These are phyloP conservation scores for Triticum urartu DNA, from an alignment of 176 grass and related monocot species.

Conservation along the genomic window DNA sequence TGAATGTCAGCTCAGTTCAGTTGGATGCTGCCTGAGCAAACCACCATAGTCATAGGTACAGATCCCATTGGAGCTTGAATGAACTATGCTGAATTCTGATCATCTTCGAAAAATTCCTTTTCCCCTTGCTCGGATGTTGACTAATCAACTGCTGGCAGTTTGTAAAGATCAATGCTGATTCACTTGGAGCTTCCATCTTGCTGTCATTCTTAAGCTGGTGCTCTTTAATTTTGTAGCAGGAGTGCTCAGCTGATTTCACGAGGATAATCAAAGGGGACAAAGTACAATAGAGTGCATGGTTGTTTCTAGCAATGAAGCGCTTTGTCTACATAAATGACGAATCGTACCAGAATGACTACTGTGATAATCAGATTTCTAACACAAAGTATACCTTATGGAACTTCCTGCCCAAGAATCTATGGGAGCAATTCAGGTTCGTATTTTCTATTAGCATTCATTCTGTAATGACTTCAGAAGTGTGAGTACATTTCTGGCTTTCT, in stretches of 20 bases:
- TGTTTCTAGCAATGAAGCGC: slow-evolving; percentile 71
- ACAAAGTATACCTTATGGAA: slow-evolving; percentile 88
- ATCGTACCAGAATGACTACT: slow-evolving; percentile 72
- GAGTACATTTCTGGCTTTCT: background rate
- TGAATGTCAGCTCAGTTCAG: background rate
- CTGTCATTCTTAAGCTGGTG: background rate
- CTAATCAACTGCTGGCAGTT: background rate
- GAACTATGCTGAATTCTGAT: background rate
- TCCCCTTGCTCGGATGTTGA: background rate
- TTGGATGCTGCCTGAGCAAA: background rate
- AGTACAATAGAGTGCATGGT: slow-evolving; percentile 29
- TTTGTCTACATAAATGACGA: slow-evolving; percentile 99
- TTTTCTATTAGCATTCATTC: background rate
- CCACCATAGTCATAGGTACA: background rate
- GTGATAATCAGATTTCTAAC: slow-evolving; percentile 82
- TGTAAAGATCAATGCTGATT: slow-evolving; percentile 1
- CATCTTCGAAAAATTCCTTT: background rate
- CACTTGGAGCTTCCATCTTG: background rate
- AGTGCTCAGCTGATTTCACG: slow-evolving; percentile 11
- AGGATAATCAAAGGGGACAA: slow-evolving; percentile 18
- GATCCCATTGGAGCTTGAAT: background rate
- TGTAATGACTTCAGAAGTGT: background rate
- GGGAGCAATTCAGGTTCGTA: slow-evolving; percentile 91
- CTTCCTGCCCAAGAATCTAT: slow-evolving; percentile 93
- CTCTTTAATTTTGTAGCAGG: slow-evolving; percentile 9